These are phyloP conservation scores for Xylariaceae sp. DNA, from an alignment of 2,329 filamentous ascomycete genomes.

Conservation along the genomic window DNA sequence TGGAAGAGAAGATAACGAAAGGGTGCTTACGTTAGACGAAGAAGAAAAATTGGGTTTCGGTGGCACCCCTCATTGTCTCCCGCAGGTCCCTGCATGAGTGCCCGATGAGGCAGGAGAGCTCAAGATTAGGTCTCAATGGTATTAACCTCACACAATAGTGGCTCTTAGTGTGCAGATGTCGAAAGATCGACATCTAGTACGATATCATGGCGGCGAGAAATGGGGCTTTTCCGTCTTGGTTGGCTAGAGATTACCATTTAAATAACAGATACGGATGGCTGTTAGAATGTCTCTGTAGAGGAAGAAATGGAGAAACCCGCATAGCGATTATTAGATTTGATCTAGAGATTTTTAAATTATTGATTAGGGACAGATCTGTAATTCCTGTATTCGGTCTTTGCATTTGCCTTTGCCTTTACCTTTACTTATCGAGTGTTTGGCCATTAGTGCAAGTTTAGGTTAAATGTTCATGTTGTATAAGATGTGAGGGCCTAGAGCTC, in stretches of 20 bases:
- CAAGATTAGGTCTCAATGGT: neutral
- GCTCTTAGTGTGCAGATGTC: neutral
- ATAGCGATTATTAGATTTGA: neutral
- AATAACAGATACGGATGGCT: neutral
- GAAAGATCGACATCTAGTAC: slow-evolving; percentile 4
- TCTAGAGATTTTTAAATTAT: neutral
- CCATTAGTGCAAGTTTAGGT: no score
- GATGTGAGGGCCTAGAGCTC: no score
- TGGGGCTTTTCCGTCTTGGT: neutral
- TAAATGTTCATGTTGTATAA: no score
- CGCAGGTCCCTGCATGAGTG: slow-evolving; percentile 22
- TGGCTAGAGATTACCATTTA: neutral
- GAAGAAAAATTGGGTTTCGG: slow-evolving; percentile 2
- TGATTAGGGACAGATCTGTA: no score
- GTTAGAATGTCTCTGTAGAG: slow-evolving; percentile 7
- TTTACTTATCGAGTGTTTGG: no score
- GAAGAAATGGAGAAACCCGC: slow-evolving; percentile 18
- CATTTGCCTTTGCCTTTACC: no score
- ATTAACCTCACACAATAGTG: neutral
- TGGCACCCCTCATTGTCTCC: slow-evolving; percentile 5
- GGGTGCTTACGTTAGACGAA: neutral
- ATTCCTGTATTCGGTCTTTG: no score
- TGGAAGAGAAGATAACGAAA: neutral
- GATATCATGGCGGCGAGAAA: slow-evolving; percentile 8
- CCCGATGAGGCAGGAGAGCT: slow-evolving; percentile 20